phyloP scores from a whole-genome alignment of 148 eudicot genomes.

The Oxyria digyna region DNA sequence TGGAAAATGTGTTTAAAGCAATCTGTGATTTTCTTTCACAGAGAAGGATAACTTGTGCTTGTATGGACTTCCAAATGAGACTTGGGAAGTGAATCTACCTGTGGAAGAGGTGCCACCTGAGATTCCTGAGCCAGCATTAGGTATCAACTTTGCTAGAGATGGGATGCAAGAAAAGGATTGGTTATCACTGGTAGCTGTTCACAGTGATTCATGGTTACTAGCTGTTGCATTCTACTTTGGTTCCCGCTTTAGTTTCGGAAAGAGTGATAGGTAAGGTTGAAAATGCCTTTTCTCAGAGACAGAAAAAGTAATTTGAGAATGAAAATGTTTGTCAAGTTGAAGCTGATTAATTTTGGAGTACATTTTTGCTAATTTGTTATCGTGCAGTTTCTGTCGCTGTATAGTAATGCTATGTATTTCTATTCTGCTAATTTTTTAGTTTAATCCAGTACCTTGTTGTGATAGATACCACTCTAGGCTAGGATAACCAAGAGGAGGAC shows the following conservation, averaged over 20 bases:
- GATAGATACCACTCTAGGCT: too few species aligned
- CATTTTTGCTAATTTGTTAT: not conserved
- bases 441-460: too few species aligned
- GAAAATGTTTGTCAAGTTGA: not conserved
- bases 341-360: not conserved
- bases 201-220: conserved; percentile 45
- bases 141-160: conserved; percentile 45
- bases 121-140: conserved; percentile 41
- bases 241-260: conserved; percentile 40
- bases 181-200: conserved; percentile 19
- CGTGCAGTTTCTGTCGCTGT: not conserved
- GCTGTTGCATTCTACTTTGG: conserved; percentile 46
- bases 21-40: conserved; percentile 8
- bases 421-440: too few species aligned
- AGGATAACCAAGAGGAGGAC: too few species aligned
- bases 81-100: conserved; percentile 44
- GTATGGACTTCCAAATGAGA: conserved; percentile 34
- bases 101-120: conserved; percentile 47
- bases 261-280: not conserved
- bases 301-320: not conserved
- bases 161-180: conserved; percentile 44
- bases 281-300: not conserved
- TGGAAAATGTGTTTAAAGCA: not conserved
- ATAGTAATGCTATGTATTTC: not conserved
- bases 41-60: conserved; percentile 43